These are phyloP conservation scores for Metschnikowia noctiluminum DNA, from an alignment of 805 yeast species.

Conservation along the genomic window DNA sequence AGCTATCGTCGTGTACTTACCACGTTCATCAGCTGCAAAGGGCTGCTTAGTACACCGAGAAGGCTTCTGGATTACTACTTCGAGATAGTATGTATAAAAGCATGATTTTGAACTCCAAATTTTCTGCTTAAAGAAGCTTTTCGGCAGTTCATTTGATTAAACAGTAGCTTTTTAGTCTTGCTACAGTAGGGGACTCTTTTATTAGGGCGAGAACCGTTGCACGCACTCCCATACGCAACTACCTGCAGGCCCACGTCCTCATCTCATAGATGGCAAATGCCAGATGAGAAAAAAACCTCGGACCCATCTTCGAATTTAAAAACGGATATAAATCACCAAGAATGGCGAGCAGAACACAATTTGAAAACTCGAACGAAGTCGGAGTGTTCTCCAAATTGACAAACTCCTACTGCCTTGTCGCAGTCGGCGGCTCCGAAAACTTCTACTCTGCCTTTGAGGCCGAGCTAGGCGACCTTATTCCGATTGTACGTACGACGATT, in stretches of 20 bases:
- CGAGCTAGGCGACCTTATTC: slow-evolving; percentile 93
- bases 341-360: slow-evolving; percentile 73
- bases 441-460: slow-evolving; percentile 94
- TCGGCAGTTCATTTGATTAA: too few relatives aligned
- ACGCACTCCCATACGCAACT: background rate
- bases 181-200: too few relatives aligned
- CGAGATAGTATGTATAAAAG: too few relatives aligned
- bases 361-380: slow-evolving; percentile 84
- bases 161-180: too few relatives aligned
- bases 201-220: background rate
- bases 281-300: background rate
- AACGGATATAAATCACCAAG: slow-evolving; percentile 2
- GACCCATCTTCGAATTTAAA: background rate
- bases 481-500: slow-evolving; percentile 94
- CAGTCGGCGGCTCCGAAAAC: slow-evolving; percentile 90
- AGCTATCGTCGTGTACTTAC: too few relatives aligned
- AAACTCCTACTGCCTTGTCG: slow-evolving; percentile 92
- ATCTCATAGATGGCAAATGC: slow-evolving; percentile 3
- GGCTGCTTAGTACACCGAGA: too few relatives aligned
- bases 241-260: slow-evolving; percentile 5
- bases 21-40: too few relatives aligned
- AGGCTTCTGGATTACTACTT: too few relatives aligned
- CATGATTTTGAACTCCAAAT: too few relatives aligned
- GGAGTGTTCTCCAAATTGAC: slow-evolving; percentile 95
- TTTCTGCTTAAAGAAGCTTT: too few relatives aligned